Evolutionary conservation across 345 rosid species (phyloP), one percentile per base, ranked within the genome.

Genomic region (Raphanus sativus): DNA sequence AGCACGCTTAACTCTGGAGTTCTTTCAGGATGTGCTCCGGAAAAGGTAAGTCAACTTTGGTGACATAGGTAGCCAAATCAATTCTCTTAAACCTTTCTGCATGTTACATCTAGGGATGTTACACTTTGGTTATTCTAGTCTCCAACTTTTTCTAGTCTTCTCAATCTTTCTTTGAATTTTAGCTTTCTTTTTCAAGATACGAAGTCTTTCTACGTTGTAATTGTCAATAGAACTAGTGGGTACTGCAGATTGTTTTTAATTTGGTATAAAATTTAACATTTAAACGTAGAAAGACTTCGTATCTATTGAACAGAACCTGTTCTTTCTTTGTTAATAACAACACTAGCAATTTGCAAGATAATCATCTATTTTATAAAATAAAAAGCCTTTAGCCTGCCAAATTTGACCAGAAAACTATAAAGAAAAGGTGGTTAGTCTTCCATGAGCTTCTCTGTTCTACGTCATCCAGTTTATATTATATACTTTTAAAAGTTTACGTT

Each of bases 401-500:
- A 69, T 28, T 74, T 79, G 78, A 79, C 82, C 75, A 64, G 32
- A 42, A 38, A 65, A 78, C 26, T 24, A 59, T 32, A 73, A 50
- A 71, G 24, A 76, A 78, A 73, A 73, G 69, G 62, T 26, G 32
- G 69, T 42, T 38, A 4, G 15, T 24, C 10, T 67, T 69, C 71
- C 66, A 42, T 69, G 71, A 74, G 75, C 79, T 80, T 74, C 79
- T 74, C 54, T 42, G 59, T 64, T 59, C 11, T 16, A 34, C 80
- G 72, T 80, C 76, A 75, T 70, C 76, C 78, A n/a, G 26, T 15
- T 70, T 69, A 56, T 63, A 64, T 64, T 54, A 64, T 75, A 80
- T 70, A 24, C 68, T 80, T 75, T 74, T 62, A 80, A 74, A 80
- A 69, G 70, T 33, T 69, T 62, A 74, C 71, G 71, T 80, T 74